Percentiles rank a stretch among this genome's conserved stretches.
phyloP scores from a whole-genome alignment of 139 green algal species.

The Chlorokybus atmophyticus region DNA sequence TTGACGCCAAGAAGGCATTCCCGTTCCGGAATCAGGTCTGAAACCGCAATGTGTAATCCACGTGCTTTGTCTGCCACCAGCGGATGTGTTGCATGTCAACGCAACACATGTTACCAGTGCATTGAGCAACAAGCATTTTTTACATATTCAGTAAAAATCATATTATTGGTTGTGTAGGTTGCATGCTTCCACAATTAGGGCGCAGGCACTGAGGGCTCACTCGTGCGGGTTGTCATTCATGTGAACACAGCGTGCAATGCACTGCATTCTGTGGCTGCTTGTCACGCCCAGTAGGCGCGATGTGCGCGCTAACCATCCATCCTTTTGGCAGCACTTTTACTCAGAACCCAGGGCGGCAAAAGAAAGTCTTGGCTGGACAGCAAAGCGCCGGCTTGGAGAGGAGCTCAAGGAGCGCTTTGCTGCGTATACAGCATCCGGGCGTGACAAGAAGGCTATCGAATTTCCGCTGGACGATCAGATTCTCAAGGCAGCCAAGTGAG shows the following conservation, averaged over 20 bases:
- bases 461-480: slow-evolving; percentile 42
- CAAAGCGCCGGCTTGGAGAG: slow-evolving; percentile 17
- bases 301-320: not conserved
- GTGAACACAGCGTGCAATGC: not conserved
- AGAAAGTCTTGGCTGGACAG: slow-evolving; percentile 21
- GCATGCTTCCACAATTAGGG: not conserved
- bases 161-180: not conserved
- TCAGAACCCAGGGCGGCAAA: slow-evolving; percentile 30
- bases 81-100: not conserved
- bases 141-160: not conserved
- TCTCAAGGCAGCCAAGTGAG: slow-evolving; percentile 16
- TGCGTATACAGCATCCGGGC: slow-evolving; percentile 26
- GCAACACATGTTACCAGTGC: not conserved
- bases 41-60: not conserved
- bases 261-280: not conserved
- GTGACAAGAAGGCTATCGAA: slow-evolving; percentile 35
- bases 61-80: not conserved
- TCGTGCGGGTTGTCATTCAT: not conserved
- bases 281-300: too few species aligned
- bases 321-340: slow-evolving; percentile 32
- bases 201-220: not conserved
- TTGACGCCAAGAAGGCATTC: slow-evolving; percentile 46
- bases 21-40: slow-evolving; percentile 34
- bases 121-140: not conserved
- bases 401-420: slow-evolving; percentile 28